phyloP scores from a whole-genome alignment of 2,329 filamentous ascomycete species.

The Pseudogymnoascus sp. region DNA sequence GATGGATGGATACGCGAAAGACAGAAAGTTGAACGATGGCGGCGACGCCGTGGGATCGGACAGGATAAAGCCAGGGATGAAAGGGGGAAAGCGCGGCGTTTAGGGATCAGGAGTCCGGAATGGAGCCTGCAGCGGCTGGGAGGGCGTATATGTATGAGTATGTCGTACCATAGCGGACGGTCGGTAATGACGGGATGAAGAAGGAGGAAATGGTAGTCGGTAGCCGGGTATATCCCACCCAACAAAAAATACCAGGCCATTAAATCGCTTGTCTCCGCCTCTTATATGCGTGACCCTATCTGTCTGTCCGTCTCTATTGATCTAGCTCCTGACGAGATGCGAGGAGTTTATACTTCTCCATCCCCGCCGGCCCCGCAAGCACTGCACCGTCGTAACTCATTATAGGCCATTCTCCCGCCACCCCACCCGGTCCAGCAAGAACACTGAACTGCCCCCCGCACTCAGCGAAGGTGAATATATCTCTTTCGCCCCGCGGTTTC shows the following conservation, averaged over 20 bases:
- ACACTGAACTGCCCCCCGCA: slow-evolving; percentile 77
- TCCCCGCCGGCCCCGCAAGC: not conserved
- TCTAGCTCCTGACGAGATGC: not conserved
- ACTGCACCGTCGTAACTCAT: not conserved
- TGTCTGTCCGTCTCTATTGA: too few species aligned
- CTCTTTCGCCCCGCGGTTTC: slow-evolving; percentile 73
- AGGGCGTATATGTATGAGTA: slow-evolving; percentile 6
- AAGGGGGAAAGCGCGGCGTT: not conserved
- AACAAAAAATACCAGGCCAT: not conserved
- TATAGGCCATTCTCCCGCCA: not conserved
- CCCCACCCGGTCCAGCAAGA: slow-evolving; percentile 37
- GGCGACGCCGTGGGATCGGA: not conserved
- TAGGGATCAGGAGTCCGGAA: not conserved
- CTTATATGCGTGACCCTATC: too few species aligned
- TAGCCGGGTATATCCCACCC: not conserved
- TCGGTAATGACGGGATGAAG: too few species aligned
- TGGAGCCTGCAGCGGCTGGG: not conserved
- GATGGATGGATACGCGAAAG: not conserved
- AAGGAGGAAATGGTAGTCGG: not conserved
- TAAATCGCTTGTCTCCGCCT: not conserved
- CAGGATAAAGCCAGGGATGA: not conserved
- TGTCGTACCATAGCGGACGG: not conserved
- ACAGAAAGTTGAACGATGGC: not conserved
- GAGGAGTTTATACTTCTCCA: not conserved
- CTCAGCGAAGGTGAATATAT: slow-evolving; percentile 66